phyloP scores from a whole-genome alignment of 129 eudicot genomes.

The Mikania micrantha region DNA sequence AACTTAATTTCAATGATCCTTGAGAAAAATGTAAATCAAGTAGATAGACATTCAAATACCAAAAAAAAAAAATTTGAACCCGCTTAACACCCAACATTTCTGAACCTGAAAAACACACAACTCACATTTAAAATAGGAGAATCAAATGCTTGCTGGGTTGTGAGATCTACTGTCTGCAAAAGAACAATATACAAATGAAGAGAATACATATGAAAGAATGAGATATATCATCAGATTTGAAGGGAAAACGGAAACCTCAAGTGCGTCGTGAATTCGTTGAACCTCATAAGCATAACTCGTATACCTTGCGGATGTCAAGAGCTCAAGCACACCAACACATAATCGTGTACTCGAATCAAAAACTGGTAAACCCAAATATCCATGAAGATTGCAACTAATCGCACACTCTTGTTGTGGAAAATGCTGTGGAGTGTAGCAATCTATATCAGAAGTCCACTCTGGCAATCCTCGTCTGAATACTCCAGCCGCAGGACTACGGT shows the following conservation, averaged over 20 bases:
- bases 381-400: slow-evolving; percentile 6
- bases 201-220: not conserved
- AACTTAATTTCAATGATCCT: no score
- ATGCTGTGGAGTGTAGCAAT: not conserved
- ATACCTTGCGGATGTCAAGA: not conserved
- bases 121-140: not conserved
- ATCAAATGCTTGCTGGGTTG: not conserved
- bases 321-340: no score
- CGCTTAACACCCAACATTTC: no score
- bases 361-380: slow-evolving; percentile 14
- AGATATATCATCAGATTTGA: not conserved
- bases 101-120: no score
- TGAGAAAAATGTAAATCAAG: no score
- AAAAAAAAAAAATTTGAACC: no score
- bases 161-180: not conserved
- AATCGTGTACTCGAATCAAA: not conserved
- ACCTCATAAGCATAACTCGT: slow-evolving; percentile 6
- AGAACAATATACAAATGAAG: not conserved
- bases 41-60: no score
- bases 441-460: slow-evolving; percentile 8
- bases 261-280: slow-evolving; percentile 1
- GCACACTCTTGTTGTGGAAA: slow-evolving; percentile 9
- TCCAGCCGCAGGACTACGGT: not conserved
- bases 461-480: no score
- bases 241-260: no score